Evolutionary conservation across 768 basidiomycete species (phyloP).

Genomic region (Austroboletus festivus): DNA sequence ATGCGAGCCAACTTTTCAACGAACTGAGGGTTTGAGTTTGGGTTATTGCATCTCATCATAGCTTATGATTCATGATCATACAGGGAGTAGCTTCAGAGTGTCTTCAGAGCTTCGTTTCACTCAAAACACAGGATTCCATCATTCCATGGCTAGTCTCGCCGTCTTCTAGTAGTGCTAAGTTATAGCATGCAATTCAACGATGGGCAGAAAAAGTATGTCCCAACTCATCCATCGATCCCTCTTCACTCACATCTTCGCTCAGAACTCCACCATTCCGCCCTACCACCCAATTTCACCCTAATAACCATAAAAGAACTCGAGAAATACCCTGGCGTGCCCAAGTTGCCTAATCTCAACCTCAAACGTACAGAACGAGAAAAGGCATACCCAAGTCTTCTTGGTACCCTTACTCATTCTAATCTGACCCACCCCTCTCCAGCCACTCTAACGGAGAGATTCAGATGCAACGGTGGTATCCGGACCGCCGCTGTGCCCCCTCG

Average conservation of each 20-base stretch:
- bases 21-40: no score
- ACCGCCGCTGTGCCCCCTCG: constrained; percentile 62
- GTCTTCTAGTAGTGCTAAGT: no score
- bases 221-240: background rate
- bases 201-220: constrained; percentile 32
- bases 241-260: background rate
- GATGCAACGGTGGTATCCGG: constrained; percentile 72
- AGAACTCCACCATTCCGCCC: constrained; percentile 24
- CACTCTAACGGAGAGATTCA: constrained; percentile 37
- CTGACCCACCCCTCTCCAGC: constrained; percentile 8
- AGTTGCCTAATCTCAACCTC: constrained; percentile 70
- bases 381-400: constrained; percentile 32
- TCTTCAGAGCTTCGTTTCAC: no score
- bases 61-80: no score
- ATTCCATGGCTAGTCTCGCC: no score
- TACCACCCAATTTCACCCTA: constrained; percentile 19
- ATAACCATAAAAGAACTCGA: no score
- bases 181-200: no score
- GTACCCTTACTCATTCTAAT: background rate
- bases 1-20: no score
- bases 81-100: no score
- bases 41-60: no score
- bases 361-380: constrained; percentile 51
- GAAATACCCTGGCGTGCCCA: constrained; percentile 87
- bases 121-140: no score